Base-by-base conservation (phyloP, 768 basidiomycete species). In the Leccinellum rugosiceps region DNA sequence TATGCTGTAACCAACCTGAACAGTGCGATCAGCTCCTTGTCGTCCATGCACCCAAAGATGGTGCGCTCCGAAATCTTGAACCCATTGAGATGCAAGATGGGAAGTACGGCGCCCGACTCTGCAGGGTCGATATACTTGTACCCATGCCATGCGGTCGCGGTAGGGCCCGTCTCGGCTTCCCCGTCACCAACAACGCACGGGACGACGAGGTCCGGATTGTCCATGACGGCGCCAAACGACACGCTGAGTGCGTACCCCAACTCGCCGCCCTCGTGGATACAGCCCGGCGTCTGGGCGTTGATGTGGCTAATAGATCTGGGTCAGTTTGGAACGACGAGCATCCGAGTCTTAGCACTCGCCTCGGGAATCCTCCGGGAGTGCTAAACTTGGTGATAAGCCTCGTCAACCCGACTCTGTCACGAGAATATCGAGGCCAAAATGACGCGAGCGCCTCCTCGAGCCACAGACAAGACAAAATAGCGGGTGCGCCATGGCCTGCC, bases 61-160 rank as follows among this genome's bases (percentile, higher is more conserved):
- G 94, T 95, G 35, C 92, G 82, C 68, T 94, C 91, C 0, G 89
- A 91, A 59, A 95, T 94, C 78, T 94, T 90, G 81, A 91, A 92
- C 15, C 90, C 88, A 61, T 94, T 94, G 60, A 88, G 82, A 66
- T 94, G 90, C 2, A 97, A 77, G 60, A 95, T 91, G 25, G 93
- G 94, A n/a, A 97, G 76, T 19, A 95, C 91, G 0, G 94, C 92
- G 19, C 94, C 93, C 3, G 87, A 89, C 73, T 94, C 93, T 15
- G 82, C 83, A 23, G 94, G 93, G 67, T 97, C 92, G 63, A 95
- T 83, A 68, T 88, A 97, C 77, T 97, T 94, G 83, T 79, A 87
- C 6, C 81, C 87, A 65, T 93, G 91, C 90, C 91, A 94, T 19
- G 88, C 87, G 15, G 80, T 77, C 6, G 89, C 88, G 35, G 90